Percentiles rank a stretch among this genome's conserved stretches.
phyloP scores from a whole-genome alignment of 768 basidiomycete species.

The Auriscalpium vulgare region DNA sequence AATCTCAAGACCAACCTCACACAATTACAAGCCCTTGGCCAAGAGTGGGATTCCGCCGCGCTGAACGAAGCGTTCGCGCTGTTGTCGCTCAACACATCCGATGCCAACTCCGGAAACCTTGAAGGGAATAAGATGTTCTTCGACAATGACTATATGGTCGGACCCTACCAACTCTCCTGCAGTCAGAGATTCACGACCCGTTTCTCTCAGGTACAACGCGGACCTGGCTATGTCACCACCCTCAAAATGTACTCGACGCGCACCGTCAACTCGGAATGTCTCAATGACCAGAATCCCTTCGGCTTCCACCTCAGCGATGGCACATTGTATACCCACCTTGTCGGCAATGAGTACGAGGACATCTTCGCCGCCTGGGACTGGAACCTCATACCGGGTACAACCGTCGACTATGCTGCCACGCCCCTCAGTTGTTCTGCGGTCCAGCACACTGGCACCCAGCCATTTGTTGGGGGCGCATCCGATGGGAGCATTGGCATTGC shows the following conservation, averaged over 20 bases:
- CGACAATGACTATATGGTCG: constrained; percentile 59
- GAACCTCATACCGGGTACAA: constrained; percentile 64
- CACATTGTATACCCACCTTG: constrained; percentile 47
- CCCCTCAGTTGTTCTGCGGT: constrained; percentile 38
- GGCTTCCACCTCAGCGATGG: constrained; percentile 66
- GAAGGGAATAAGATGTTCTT: constrained; percentile 56
- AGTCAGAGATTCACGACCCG: not conserved
- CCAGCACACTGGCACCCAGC: constrained; percentile 36
- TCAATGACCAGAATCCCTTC: constrained; percentile 52
- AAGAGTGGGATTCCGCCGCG: constrained; percentile 40
- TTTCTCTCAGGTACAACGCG: constrained; percentile 47
- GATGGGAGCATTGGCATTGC: constrained; percentile 45
- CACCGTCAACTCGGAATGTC: constrained; percentile 54
- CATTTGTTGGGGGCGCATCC: constrained; percentile 56
- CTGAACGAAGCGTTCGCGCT: constrained; percentile 32
- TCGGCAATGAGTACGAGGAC: constrained; percentile 62
- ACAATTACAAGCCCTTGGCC: constrained; percentile 39
- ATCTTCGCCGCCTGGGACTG: constrained; percentile 65
- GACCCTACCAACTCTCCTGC: not conserved
- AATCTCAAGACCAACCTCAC: constrained; percentile 49
- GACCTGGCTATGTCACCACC: constrained; percentile 47
- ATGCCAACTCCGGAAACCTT: constrained; percentile 49
- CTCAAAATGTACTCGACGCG: constrained; percentile 54
- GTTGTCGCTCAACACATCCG: constrained; percentile 30
- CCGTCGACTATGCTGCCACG: constrained; percentile 51